These are phyloP conservation scores for Paxillus rubicundulus DNA, from an alignment of 768 basidiomycete genomes.

Conservation along the genomic window DNA sequence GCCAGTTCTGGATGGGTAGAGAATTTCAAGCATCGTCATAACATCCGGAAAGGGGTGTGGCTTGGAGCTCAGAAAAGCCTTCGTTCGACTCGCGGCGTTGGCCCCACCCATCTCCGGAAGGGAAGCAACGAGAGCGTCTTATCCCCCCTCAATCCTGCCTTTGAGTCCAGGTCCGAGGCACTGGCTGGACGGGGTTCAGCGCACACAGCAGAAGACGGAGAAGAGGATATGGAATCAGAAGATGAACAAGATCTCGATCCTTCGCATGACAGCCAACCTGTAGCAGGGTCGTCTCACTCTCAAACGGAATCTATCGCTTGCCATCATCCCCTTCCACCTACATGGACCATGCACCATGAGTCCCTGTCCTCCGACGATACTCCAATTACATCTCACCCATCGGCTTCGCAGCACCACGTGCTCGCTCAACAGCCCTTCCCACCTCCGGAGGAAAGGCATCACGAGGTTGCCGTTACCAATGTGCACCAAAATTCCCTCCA, in stretches of 20 bases:
- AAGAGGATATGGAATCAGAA: slow-evolving; percentile 38
- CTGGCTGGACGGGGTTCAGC: slow-evolving; percentile 26
- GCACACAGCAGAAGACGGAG: slow-evolving; percentile 30
- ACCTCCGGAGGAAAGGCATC: slow-evolving; percentile 26
- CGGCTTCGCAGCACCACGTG: slow-evolving; percentile 27
- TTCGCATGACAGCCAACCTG: slow-evolving; percentile 22
- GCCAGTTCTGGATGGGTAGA: slow-evolving; percentile 92
- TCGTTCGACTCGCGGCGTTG: slow-evolving; percentile 31
- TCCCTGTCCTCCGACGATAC: slow-evolving; percentile 25
- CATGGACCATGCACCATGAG: slow-evolving; percentile 34
- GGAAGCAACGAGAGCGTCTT: slow-evolving; percentile 33
- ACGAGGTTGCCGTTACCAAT: slow-evolving; percentile 22
- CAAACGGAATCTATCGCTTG: slow-evolving; percentile 22
- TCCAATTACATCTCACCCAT: slow-evolving; percentile 32
- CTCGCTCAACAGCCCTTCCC: slow-evolving; percentile 31
- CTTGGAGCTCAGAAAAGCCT: slow-evolving; percentile 38
- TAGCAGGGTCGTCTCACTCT: slow-evolving; percentile 31
- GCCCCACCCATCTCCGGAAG: slow-evolving; percentile 36
- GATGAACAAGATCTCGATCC: slow-evolving; percentile 32
- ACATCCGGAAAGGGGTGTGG: slow-evolving; percentile 68
- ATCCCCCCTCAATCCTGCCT: slow-evolving; percentile 42
- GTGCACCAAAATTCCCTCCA: slow-evolving; percentile 30
- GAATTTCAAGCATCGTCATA: slow-evolving; percentile 83
- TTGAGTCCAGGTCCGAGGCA: slow-evolving; percentile 32
- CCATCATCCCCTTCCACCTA: slow-evolving; percentile 32